phyloP scores from a whole-genome alignment of 805 yeast species.

The Candida stauntonica region DNA sequence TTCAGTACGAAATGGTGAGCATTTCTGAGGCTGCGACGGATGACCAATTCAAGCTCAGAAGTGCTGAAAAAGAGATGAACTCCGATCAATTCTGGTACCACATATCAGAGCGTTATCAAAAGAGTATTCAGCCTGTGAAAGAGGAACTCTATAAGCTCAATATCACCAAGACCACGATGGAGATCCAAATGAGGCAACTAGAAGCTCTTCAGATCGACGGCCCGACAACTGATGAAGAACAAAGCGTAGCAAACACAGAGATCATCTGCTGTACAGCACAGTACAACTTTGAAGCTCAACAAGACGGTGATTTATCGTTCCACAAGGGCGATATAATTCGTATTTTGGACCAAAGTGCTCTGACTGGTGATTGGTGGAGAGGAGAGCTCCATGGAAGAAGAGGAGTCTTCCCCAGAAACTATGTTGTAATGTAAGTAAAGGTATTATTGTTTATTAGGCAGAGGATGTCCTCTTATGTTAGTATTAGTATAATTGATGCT shows the following conservation, averaged over 20 bases:
- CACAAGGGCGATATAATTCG: slow-evolving; percentile 39
- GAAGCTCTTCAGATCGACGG: neutral
- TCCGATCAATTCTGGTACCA: slow-evolving; percentile 3
- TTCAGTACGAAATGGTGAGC: slow-evolving; percentile 31
- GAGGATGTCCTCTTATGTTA: too few species aligned
- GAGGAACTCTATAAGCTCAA: slow-evolving; percentile 3
- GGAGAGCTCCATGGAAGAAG: slow-evolving; percentile 18
- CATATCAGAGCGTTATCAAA: slow-evolving; percentile 8
- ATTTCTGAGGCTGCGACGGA: slow-evolving; percentile 11
- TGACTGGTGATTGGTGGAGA: slow-evolving; percentile 23
- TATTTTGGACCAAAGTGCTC: slow-evolving; percentile 27
- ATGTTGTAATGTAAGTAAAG: slow-evolving; percentile 10
- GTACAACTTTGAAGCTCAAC: slow-evolving; percentile 35
- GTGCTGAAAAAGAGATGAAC: slow-evolving; percentile 7
- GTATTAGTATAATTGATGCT: slow-evolving; percentile 3
- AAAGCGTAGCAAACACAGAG: slow-evolving; percentile 6
- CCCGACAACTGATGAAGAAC: neutral
- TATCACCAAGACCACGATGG: slow-evolving; percentile 11
- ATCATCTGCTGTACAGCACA: slow-evolving; percentile 34
- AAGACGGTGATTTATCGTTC: slow-evolving; percentile 40
- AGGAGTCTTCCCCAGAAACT: slow-evolving; percentile 24
- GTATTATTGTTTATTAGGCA: too few species aligned
- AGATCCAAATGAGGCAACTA: slow-evolving; percentile 1
- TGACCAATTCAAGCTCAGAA: slow-evolving; percentile 11
- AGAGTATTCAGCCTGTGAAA: slow-evolving; percentile 1